Conservation (phyloP, 768 basidiomycete species). For the Macrocybe gigantea region DNA sequence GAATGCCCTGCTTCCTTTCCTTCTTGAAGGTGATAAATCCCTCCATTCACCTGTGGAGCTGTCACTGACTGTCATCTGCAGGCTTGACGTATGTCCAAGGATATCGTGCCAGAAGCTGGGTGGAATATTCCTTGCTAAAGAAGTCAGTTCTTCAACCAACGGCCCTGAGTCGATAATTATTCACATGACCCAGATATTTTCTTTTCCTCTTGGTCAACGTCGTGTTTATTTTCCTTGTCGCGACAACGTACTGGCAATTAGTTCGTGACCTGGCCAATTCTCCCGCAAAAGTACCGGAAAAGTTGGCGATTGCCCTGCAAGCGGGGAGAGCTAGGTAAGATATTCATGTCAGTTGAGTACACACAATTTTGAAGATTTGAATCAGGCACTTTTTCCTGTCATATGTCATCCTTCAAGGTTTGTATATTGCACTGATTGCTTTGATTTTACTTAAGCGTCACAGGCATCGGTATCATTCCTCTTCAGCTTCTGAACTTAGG, state of each 20-base stretch:
- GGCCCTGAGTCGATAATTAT: slow-evolving; percentile 1
- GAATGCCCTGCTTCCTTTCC: slow-evolving; percentile 84
- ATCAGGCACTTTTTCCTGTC: slow-evolving; percentile 76
- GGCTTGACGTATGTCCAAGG: slow-evolving; percentile 89
- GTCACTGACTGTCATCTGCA: slow-evolving; percentile 11
- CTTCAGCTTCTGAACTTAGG: slow-evolving; percentile 91
- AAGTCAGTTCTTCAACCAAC: slow-evolving; percentile 50
- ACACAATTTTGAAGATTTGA: slow-evolving; percentile 3
- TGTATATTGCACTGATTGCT: slow-evolving; percentile 4
- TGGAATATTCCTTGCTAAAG: slow-evolving; percentile 87
- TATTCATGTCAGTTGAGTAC: slow-evolving; percentile 7
- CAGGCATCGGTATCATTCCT: slow-evolving; percentile 92
- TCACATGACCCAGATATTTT: slow-evolving; percentile 63
- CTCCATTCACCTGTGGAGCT: background rate
- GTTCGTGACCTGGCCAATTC: slow-evolving; percentile 89
- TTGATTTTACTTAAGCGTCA: background rate
- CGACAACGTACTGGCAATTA: slow-evolving; percentile 88
- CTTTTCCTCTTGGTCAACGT: slow-evolving; percentile 89
- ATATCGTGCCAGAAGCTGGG: slow-evolving; percentile 82
- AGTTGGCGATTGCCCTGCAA: slow-evolving; percentile 79
- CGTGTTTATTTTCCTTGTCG: slow-evolving; percentile 90
- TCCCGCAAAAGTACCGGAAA: slow-evolving; percentile 91
- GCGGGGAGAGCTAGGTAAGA: slow-evolving; percentile 64
- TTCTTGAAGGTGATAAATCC: slow-evolving; percentile 66
- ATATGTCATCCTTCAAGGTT: slow-evolving; percentile 82